phyloP scores from a whole-genome alignment of 257 asterid species.

The Capsicum baccatum region DNA sequence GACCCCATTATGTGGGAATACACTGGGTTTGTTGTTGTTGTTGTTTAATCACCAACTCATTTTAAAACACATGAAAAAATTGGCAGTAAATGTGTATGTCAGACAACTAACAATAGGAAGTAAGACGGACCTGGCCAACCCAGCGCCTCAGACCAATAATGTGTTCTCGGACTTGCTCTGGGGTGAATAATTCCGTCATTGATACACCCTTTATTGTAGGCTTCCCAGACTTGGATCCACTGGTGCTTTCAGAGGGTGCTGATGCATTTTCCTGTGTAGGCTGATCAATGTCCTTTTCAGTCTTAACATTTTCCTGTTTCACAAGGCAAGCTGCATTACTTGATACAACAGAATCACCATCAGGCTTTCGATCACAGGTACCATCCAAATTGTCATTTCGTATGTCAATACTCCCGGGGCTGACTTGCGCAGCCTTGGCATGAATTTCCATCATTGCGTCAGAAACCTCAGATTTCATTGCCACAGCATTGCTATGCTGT shows the following conservation, averaged over 20 bases:
- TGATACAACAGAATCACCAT: conserved; percentile 46
- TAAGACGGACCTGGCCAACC: conserved; percentile 90
- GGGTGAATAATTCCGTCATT: conserved; percentile 89
- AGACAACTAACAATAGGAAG: conserved; percentile 20
- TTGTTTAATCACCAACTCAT: conserved; percentile 11
- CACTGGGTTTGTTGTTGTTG: too few relatives aligned
- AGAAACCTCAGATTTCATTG: conserved; percentile 57
- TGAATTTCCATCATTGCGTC: conserved; percentile 65
- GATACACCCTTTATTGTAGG: conserved; percentile 93
- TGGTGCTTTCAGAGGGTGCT: conserved; percentile 58
- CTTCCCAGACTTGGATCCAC: conserved; percentile 86
- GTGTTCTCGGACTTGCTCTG: conserved; percentile 88
- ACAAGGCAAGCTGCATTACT: conserved; percentile 48
- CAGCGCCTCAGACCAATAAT: conserved; percentile 88
- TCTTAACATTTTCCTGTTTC: conserved; percentile 53
- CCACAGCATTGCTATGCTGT: conserved; percentile 42
- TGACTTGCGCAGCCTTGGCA: conserved; percentile 47
- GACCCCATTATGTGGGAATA: too few relatives aligned
- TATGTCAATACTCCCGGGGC: conserved; percentile 47
- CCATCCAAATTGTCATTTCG: conserved; percentile 55
- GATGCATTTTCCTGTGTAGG: conserved; percentile 57
- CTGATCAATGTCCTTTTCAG: conserved; percentile 65
- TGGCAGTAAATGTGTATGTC: neutral
- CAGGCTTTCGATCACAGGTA: conserved; percentile 50
- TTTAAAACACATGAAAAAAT: neutral